Conservation (phyloP, 1,139 yeast genomes). For the Sugiyamaella neomexicana region DNA sequence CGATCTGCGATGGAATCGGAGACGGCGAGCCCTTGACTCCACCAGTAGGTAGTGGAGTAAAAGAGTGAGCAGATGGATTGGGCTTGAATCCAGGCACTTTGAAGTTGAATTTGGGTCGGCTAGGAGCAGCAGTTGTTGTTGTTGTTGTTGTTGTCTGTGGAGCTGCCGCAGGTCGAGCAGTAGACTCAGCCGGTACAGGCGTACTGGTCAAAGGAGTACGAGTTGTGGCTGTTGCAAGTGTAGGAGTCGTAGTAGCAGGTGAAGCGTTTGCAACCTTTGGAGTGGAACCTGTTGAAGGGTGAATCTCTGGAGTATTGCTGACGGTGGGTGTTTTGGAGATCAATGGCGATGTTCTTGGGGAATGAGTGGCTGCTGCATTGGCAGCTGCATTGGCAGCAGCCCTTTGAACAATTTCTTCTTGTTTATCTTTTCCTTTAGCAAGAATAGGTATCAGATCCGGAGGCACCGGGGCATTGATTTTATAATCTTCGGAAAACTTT, state of each 20-base stretch:
- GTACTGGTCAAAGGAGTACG: background rate
- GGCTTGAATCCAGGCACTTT: slow-evolving; percentile 62
- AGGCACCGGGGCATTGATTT: slow-evolving; percentile 58
- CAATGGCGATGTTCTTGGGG: slow-evolving; percentile 21
- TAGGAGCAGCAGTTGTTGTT: slow-evolving; percentile 14
- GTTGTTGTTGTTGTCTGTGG: background rate
- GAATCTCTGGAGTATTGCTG: background rate
- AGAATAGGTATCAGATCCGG: slow-evolving; percentile 73
- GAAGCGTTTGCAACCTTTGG: slow-evolving; percentile 20
- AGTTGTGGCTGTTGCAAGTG: slow-evolving; percentile 8
- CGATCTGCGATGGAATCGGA: slow-evolving; percentile 13
- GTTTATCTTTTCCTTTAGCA: slow-evolving; percentile 65
- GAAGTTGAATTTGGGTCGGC: slow-evolving; percentile 51
- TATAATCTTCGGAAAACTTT: slow-evolving; percentile 80
- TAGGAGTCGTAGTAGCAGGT: slow-evolving; percentile 5
- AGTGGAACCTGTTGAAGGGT: slow-evolving; percentile 10
- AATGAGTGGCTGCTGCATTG: slow-evolving; percentile 25
- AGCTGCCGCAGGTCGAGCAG: background rate
- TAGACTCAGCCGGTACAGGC: background rate
- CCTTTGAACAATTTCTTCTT: slow-evolving; percentile 53
- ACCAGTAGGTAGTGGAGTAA: slow-evolving; percentile 51
- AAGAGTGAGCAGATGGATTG: slow-evolving; percentile 70
- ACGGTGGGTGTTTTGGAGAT: slow-evolving; percentile 27
- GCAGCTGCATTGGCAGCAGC: slow-evolving; percentile 32
- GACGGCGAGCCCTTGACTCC: slow-evolving; percentile 24